phyloP scores from a whole-genome alignment of 148 eudicot genomes.

The Simmondsia chinensis region DNA sequence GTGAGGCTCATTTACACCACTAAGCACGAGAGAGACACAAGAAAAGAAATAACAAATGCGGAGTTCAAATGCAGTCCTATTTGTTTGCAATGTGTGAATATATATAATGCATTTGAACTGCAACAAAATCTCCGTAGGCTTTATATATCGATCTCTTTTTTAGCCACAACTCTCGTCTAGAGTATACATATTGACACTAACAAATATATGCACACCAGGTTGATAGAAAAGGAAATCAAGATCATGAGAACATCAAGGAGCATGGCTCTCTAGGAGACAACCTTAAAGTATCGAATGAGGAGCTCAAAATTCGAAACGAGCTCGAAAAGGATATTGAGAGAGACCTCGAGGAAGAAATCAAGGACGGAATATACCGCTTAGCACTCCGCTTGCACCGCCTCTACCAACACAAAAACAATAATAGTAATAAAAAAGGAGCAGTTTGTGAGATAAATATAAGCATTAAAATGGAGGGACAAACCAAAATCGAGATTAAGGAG shows the following conservation, averaged over 20 bases:
- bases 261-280: not conserved
- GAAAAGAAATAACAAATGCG: too few species aligned
- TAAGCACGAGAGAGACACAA: too few species aligned
- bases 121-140: too few species aligned
- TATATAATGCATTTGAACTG: too few species aligned
- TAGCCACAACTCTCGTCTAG: too few species aligned
- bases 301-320: constrained; percentile 44
- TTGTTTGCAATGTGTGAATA: too few species aligned
- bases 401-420: constrained; percentile 32
- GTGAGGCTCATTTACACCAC: too few species aligned
- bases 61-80: too few species aligned
- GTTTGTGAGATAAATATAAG: constrained; percentile 40
- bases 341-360: constrained; percentile 61
- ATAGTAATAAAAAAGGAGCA: not conserved
- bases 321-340: constrained; percentile 56
- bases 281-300: constrained; percentile 27
- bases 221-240: too few species aligned
- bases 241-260: not conserved
- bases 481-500: constrained; percentile 52
- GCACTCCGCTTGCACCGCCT: constrained; percentile 52
- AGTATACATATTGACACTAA: too few species aligned
- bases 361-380: constrained; percentile 54
- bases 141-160: too few species aligned
- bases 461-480: constrained; percentile 51
- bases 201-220: too few species aligned